These are phyloP conservation scores for Pichia sp. DNA, from an alignment of 1,139 yeast genomes.

Conservation along the genomic window DNA sequence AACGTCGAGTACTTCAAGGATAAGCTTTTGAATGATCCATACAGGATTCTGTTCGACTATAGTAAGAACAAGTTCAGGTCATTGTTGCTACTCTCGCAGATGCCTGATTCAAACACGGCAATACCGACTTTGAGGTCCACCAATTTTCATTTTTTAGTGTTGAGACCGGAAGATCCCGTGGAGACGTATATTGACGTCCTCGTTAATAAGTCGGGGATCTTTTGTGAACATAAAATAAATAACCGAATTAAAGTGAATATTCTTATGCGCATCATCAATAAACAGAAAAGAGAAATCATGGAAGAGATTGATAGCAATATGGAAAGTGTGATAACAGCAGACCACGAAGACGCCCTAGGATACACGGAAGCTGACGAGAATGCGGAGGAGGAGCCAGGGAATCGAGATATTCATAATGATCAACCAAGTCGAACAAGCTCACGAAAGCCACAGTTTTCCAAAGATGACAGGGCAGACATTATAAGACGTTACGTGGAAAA, in stretches of 20 bases:
- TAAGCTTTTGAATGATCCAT: conserved; percentile 43
- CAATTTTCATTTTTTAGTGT: conserved; percentile 38
- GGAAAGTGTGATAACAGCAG: no score
- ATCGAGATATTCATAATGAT: not conserved
- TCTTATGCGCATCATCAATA: conserved; percentile 28
- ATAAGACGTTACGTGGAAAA: conserved; percentile 41
- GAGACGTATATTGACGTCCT: conserved; percentile 37
- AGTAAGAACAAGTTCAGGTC: conserved; percentile 58
- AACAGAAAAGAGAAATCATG: conserved; percentile 14
- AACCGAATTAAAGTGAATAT: conserved; percentile 30
- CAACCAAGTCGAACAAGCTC: not conserved
- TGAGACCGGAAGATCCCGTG: conserved; percentile 38
- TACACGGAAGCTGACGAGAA: not conserved
- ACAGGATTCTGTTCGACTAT: conserved; percentile 58
- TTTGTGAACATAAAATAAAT: conserved; percentile 43
- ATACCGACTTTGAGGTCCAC: conserved; percentile 28
- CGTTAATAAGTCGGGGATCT: conserved; percentile 37
- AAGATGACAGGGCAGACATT: conserved; percentile 39
- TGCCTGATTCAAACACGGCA: conserved; percentile 30
- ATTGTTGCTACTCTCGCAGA: conserved; percentile 43
- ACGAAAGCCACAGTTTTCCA: conserved; percentile 14
- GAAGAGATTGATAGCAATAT: not conserved
- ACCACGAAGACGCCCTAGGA: no score
- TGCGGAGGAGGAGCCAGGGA: not conserved
- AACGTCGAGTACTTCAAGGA: conserved; percentile 38